phyloP scores from a whole-genome alignment of 2,329 filamentous ascomycete genomes.

The Trematosphaeria pertusa region DNA sequence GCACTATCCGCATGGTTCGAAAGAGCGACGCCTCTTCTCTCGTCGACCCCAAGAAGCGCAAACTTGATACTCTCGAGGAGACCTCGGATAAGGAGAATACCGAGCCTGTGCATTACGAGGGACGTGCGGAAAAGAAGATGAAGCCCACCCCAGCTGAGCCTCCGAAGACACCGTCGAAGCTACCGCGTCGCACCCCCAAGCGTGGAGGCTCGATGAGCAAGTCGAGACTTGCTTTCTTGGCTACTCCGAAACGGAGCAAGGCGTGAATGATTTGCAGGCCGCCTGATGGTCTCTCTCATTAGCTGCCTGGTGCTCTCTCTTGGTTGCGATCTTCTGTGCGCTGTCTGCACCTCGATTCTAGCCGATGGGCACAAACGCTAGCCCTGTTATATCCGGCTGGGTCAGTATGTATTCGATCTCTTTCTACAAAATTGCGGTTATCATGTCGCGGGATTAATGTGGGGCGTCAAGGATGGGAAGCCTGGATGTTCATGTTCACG shows the following conservation, averaged over 20 bases:
- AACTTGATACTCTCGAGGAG: slow-evolving; percentile 48
- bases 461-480: neutral
- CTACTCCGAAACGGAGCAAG: slow-evolving; percentile 47
- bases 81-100: slow-evolving; percentile 54
- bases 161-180: slow-evolving; percentile 41
- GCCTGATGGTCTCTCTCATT: too few species aligned
- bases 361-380: too few species aligned
- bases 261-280: slow-evolving; percentile 15
- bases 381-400: too few species aligned
- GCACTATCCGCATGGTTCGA: slow-evolving; percentile 53
- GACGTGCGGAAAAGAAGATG: slow-evolving; percentile 43
- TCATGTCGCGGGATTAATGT: too few species aligned
- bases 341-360: too few species aligned
- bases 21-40: slow-evolving; percentile 50
- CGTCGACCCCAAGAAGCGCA: slow-evolving; percentile 52
- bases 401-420: too few species aligned
- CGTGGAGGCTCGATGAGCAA: slow-evolving; percentile 43
- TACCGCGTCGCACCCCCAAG: slow-evolving; percentile 37
- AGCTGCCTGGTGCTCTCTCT: too few species aligned
- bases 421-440: too few species aligned
- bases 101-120: slow-evolving; percentile 32
- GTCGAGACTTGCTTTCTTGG: slow-evolving; percentile 46
- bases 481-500: slow-evolving; percentile 2
- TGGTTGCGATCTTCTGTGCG: too few species aligned
- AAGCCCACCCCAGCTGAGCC: slow-evolving; percentile 30